These are phyloP conservation scores for Mentha longifolia DNA, from an alignment of 257 asterid species.

Conservation along the genomic window DNA sequence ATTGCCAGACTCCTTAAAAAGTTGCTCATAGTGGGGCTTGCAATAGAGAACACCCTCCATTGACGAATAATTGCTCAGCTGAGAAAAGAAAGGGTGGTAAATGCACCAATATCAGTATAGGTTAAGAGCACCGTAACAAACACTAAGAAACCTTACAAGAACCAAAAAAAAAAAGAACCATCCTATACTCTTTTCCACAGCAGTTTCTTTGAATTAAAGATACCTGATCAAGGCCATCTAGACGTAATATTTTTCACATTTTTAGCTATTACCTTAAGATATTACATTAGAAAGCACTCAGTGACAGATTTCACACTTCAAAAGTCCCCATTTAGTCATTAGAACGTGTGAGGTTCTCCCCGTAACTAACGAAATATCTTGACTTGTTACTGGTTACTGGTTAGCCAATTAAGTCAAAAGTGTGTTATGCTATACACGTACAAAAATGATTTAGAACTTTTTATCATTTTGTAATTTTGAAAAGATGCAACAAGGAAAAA, in stretches of 20 bases:
- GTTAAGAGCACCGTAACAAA: neutral
- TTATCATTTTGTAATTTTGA: neutral
- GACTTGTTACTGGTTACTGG: neutral
- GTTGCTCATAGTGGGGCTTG: constrained; percentile 95
- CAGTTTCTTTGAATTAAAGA: constrained; percentile 1
- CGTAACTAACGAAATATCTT: neutral
- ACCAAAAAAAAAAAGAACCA: constrained; percentile 1
- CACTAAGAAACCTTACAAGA: neutral
- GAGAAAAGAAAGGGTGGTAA: constrained; percentile 19
- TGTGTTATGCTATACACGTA: neutral
- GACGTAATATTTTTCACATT: neutral
- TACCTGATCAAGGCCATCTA: neutral
- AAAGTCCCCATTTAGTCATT: neutral
- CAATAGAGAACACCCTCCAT: constrained; percentile 97
- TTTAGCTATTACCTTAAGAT: neutral
- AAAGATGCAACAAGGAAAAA: neutral
- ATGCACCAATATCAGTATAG: constrained; percentile 11
- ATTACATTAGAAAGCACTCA: constrained; percentile 7
- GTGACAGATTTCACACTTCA: constrained; percentile 19
- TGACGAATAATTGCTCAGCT: constrained; percentile 90
- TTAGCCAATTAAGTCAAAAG: neutral
- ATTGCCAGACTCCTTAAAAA: constrained; percentile 87
- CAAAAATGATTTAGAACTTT: neutral
- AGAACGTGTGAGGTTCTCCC: neutral
- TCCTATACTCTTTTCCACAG: neutral